Percentiles rank a stretch among this genome's conserved stretches.
Conservation (phyloP, 225 moss, liverwort and hornwort species). For the Straminergon stramineum region DNA sequence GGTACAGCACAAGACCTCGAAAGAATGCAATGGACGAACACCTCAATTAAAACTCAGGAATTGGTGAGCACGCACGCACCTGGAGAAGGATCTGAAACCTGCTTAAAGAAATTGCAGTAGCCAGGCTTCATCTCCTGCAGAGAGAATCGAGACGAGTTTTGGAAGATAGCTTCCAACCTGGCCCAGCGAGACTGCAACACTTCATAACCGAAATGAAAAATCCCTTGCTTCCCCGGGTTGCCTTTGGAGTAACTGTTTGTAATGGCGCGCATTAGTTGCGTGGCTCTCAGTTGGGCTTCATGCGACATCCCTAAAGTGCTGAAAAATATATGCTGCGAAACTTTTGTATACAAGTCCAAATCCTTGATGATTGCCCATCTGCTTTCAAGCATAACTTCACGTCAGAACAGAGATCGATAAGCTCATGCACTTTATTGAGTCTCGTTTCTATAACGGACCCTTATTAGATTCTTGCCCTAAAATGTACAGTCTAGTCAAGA, state of each 20-base stretch:
- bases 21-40: not conserved
- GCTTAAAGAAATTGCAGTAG: constrained; percentile 49
- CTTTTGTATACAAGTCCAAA: constrained; percentile 11
- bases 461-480: not conserved
- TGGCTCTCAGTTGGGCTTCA: constrained; percentile 36
- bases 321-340: fast-evolving
- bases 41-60: not conserved
- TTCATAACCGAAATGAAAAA: constrained; percentile 50
- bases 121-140: constrained; percentile 34
- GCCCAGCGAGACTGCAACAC: constrained; percentile 36
- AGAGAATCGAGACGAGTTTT: constrained; percentile 41
- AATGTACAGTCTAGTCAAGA: not conserved
- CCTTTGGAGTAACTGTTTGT: constrained; percentile 19
- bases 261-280: constrained; percentile 27
- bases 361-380: constrained; percentile 69
- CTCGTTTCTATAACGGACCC: not conserved
- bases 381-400: not conserved
- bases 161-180: constrained; percentile 26
- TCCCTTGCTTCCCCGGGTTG: constrained; percentile 3
- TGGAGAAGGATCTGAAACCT: constrained; percentile 44
- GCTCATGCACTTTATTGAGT: not conserved
- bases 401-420: not conserved
- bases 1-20: not conserved
- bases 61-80: not conserved
- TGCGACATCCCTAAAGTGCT: constrained; percentile 30